A percentile compares a stretch with the other conserved stretches of the same genome.
phyloP scores from a whole-genome alignment of 2,329 filamentous ascomycete species.

The Cladosporium sp. region DNA sequence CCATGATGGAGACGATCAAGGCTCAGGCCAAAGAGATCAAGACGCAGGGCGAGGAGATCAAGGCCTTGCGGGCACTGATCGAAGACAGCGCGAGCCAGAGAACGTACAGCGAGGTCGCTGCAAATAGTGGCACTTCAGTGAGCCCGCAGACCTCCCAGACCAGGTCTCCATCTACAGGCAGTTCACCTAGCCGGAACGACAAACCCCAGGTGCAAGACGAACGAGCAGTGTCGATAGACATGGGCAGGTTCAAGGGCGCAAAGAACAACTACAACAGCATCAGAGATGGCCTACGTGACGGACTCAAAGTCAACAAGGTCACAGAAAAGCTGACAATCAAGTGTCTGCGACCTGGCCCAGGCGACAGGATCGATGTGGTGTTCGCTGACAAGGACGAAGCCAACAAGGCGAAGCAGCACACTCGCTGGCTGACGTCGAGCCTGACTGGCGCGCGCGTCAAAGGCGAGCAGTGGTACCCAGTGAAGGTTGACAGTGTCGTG shows the following conservation, averaged over 20 bases:
- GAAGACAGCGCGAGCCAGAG: too few species aligned
- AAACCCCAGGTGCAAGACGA: not conserved
- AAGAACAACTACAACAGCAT: not conserved
- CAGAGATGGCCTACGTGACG: not conserved
- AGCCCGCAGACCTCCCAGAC: too few species aligned
- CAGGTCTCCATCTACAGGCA: too few species aligned
- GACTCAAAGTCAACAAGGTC: not conserved
- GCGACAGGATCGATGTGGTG: not conserved
- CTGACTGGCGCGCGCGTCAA: conserved; percentile 1
- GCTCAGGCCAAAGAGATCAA: too few species aligned
- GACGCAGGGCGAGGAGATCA: too few species aligned
- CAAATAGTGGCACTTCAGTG: too few species aligned
- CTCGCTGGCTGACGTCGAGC: conserved; percentile 4
- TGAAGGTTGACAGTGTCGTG: not conserved
- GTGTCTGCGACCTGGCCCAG: not conserved
- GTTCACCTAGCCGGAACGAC: too few species aligned
- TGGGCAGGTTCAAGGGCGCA: not conserved
- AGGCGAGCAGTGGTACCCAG: conserved; percentile 11
- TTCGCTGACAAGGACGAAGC: not conserved
- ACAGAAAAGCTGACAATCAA: not conserved
- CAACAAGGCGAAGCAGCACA: not conserved
- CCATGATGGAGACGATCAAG: too few species aligned
- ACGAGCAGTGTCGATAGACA: not conserved
- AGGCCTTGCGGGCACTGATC: too few species aligned
- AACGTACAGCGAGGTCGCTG: too few species aligned